phyloP scores from a whole-genome alignment of 129 eudicot genomes.

The Smallanthus sonchifolius region DNA sequence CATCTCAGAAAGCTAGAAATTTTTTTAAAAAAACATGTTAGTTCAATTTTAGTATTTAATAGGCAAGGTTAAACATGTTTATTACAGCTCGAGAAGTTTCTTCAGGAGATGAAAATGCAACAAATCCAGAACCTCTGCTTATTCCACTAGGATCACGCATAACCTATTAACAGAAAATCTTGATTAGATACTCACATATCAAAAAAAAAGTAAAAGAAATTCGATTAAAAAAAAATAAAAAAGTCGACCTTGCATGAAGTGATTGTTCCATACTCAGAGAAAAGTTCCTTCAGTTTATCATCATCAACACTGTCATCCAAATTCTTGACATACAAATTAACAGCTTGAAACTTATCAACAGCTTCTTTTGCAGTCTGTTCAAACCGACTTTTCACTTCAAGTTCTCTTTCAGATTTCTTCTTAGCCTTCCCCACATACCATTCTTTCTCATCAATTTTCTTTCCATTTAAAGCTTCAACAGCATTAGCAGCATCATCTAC shows the following conservation, averaged over 20 bases:
- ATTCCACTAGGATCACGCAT: conserved; percentile 81
- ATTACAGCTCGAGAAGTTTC: conserved; percentile 85
- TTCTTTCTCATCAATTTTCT: conserved; percentile 48
- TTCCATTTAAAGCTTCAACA: conserved; percentile 48
- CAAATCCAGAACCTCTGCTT: conserved; percentile 85
- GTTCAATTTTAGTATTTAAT: not conserved
- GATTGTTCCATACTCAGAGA: conserved; percentile 46
- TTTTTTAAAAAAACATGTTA: not conserved
- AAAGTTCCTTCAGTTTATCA: conserved; percentile 55
- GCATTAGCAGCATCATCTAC: conserved; percentile 48
- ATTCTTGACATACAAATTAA: conserved; percentile 53
- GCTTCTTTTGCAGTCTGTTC: conserved; percentile 52
- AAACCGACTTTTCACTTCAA: conserved; percentile 36
- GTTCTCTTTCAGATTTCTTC: conserved; percentile 57
- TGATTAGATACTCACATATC: not conserved
- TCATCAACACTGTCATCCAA: conserved; percentile 49
- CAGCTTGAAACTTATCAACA: conserved; percentile 36
- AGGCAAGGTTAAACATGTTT: not conserved
- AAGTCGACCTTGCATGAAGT: conserved; percentile 58
- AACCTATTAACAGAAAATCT: conserved; percentile 35
- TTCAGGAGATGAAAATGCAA: conserved; percentile 71
- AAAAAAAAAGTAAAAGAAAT: not conserved
- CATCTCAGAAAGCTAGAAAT: conserved; percentile 64
- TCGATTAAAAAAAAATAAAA: not conserved
- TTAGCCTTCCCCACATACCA: conserved; percentile 68